phyloP scores from a whole-genome alignment of 2,329 filamentous ascomycete species.

The Verticillium dahliae region DNA sequence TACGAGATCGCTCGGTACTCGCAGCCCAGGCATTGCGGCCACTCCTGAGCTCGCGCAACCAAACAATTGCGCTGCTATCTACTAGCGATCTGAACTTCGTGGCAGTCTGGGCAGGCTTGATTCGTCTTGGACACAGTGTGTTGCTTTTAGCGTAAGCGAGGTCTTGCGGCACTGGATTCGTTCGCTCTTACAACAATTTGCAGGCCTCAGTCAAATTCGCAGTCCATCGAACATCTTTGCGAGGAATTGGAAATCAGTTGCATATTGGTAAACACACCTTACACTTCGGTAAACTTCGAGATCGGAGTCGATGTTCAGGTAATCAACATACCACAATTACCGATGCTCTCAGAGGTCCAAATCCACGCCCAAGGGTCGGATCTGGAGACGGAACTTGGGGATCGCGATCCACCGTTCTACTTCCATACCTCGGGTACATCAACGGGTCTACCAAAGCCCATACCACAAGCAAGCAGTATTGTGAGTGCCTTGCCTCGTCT shows the following conservation, averaged over 20 bases:
- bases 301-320: background rate
- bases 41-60: background rate
- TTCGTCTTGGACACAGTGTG: constrained; percentile 46
- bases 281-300: background rate
- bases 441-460: constrained; percentile 55
- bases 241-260: constrained; percentile 29
- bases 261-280: constrained; percentile 30
- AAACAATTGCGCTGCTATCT: constrained; percentile 43
- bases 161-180: too few species aligned
- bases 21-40: constrained; percentile 21
- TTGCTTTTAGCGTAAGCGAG: constrained; percentile 46
- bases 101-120: constrained; percentile 53
- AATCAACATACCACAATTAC: background rate
- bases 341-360: background rate
- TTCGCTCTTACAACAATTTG: too few species aligned
- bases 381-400: background rate
- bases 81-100: constrained; percentile 52
- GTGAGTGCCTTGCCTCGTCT: background rate
- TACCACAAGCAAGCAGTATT: constrained; percentile 42
- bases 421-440: constrained; percentile 62
- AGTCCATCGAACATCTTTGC: constrained; percentile 48
- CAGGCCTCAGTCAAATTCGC: constrained; percentile 37
- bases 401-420: constrained; percentile 43
- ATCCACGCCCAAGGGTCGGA: background rate
- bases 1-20: constrained; percentile 21